Evolutionary conservation across 2,329 filamentous ascomycete species (phyloP), one percentile per base, ranked within the genome.

Genomic region (Hymenoscyphus fraxineus): DNA sequence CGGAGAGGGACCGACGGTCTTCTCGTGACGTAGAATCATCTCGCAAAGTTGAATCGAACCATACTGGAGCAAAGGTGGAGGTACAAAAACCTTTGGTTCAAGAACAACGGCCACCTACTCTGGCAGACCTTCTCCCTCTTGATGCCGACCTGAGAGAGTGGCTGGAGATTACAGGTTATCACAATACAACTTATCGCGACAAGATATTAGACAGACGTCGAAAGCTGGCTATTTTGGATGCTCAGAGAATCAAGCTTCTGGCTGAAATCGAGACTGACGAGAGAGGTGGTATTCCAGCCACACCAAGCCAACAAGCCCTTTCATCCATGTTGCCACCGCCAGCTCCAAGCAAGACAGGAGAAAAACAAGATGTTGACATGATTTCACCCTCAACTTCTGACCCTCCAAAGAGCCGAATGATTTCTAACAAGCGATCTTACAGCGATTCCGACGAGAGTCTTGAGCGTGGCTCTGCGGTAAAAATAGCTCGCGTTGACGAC

Each of bases 121-220:
- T 76, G 19, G 59, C 61, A 57, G 68, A 74, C 39, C 5, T 74
- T 16, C 60, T 76, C 40, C 64, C 67, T 40, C 61, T 68, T 61
- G 68, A 76, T 54, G 63, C 70, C 41, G 73, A 77, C 61, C 63
- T 78, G 39, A 72, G 70, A 67, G 73, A 76, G 62, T 78, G 76
- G 75, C 65, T 78, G 47, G 69, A 74, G 13, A 69, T 76, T 27
- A 77, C 76, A 32, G 72, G 73, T 2, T 78, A 72, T 64, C 70
- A 76, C 66, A 73, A 77, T 68, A 62, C 62, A 47, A 63, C 64
- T n/a, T 76, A 77, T 58, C 73, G 76, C 67, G 67, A 67, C 51
- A 75, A 73, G 65, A 72, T 71, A 41, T 60, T 76, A 31, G 66
- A 65, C 58, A 67, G 68, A 47, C 69, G 70, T 55, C 69, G 73